These are phyloP conservation scores for Rhizopogon salebrosus DNA, from an alignment of 768 basidiomycete genomes.

Conservation along the genomic window DNA sequence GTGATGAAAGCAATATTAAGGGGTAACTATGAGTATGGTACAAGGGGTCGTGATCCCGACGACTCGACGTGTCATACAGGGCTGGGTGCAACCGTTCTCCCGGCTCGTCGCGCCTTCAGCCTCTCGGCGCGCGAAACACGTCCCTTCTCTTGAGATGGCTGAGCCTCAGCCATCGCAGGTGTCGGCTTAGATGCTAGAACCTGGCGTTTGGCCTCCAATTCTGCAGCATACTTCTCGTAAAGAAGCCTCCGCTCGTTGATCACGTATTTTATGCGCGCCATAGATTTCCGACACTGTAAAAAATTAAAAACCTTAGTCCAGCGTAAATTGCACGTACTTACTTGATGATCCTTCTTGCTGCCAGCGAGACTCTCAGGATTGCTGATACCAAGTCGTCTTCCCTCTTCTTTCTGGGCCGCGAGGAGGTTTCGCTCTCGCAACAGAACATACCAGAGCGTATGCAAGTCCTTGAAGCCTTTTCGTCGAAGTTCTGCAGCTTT, in stretches of 20 bases:
- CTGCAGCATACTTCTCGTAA: slow-evolving; percentile 42
- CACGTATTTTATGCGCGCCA: slow-evolving; percentile 94
- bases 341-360: slow-evolving; percentile 36
- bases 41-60: background rate
- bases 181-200: background rate
- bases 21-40: background rate
- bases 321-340: slow-evolving; percentile 21
- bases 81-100: background rate
- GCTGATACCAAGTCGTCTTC: slow-evolving; percentile 51
- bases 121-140: slow-evolving; percentile 1
- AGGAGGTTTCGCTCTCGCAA: slow-evolving; percentile 86
- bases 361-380: slow-evolving; percentile 23
- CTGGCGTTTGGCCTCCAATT: slow-evolving; percentile 8
- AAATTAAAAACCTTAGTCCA: slow-evolving; percentile 3
- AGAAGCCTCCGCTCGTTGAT: slow-evolving; percentile 87
- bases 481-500: slow-evolving; percentile 77
- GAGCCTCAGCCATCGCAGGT: background rate
- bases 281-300: slow-evolving; percentile 80
- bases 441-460: slow-evolving; percentile 91
- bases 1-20: background rate
- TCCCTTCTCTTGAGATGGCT: slow-evolving; percentile 5
- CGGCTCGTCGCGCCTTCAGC: background rate
- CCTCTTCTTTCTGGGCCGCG: slow-evolving; percentile 81
- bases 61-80: background rate
- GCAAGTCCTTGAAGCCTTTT: slow-evolving; percentile 90